These are phyloP conservation scores for Capsicum rhomboideum DNA, from an alignment of 257 asterid species.

Conservation along the genomic window DNA sequence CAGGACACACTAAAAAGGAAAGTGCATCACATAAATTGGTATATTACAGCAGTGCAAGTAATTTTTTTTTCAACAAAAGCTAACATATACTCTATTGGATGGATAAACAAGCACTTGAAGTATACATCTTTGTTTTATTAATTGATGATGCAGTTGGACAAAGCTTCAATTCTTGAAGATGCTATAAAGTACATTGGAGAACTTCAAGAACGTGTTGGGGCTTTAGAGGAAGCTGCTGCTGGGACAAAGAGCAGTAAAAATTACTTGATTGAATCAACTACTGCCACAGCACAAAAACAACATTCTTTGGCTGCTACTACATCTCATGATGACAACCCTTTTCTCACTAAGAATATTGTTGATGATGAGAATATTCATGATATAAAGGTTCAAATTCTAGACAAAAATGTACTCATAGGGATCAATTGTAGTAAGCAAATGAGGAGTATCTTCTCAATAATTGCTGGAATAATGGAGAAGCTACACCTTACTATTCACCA, in stretches of 20 bases:
- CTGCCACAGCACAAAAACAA: background rate
- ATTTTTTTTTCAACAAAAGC: too few species aligned
- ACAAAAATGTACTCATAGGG: background rate
- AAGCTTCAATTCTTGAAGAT: slow-evolving; percentile 4
- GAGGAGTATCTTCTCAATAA: background rate
- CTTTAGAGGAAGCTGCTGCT: background rate
- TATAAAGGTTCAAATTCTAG: background rate
- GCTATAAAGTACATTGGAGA: background rate
- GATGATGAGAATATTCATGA: background rate
- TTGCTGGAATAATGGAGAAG: background rate
- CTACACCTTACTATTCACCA: background rate
- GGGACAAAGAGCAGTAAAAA: background rate
- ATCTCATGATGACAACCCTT: background rate
- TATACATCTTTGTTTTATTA: too few species aligned
- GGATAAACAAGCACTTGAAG: too few species aligned
- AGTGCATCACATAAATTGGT: too few species aligned
- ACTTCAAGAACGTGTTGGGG: background rate
- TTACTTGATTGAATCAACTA: background rate
- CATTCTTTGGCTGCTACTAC: background rate
- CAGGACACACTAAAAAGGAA: too few species aligned
- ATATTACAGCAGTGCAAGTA: too few species aligned
- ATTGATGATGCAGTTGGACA: background rate
- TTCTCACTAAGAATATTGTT: background rate
- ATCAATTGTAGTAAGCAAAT: background rate
- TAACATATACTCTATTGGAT: too few species aligned